Evolutionary conservation across 371 early-diverging fungal species (phyloP), one percentile per base, ranked within the genome.

Genomic region (Syncephalastrum racemosum): DNA sequence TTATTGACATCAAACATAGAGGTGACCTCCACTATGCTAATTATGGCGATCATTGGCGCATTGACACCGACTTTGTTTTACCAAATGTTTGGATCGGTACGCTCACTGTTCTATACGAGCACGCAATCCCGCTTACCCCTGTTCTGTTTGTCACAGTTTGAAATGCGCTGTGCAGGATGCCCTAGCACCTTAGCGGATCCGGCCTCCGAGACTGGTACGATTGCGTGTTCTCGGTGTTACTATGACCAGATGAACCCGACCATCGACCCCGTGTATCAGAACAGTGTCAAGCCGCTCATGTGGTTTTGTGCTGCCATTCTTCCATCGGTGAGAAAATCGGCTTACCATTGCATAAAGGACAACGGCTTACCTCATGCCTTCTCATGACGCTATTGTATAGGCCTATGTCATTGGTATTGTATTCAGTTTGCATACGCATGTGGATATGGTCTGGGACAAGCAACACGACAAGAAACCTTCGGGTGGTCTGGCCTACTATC

Each of bases 41-140:
- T 96, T 58, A 89, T 96, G 90, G 85, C 92, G 1, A 81, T 96
- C 45, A 91, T 97, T 67, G 97, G 92, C 16, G 92, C 87, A 7
- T 89, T 98, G 62, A 92, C 95, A 0, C 97, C 98, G 3, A 96
- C 97, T 2, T 57, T 97, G 46, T 98, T 97, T 64, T 95, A 95
- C 70, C 89, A 90, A 59, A 89, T 91, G 40, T 96, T 91, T 73
- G 97, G 95, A 4, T 81, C 77, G 15, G 86, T 86, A 79, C 64
- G 77, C 54, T 45, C 13, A 58, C 5, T 4, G 5, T 15, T 31
- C 18, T 3, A 12, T 46, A 10, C 14, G 8, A 40, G 16, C 31
- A 4, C 7, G 10, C 43, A 24, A 40, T 31, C 25, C n/a, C 10
- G 6, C 36, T 31, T 12, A 31, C 12, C 36, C 41, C 25, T 53